These are phyloP conservation scores for Diutina pseudorugosa DNA, from an alignment of 1,139 yeast genomes.

Conservation along the genomic window DNA sequence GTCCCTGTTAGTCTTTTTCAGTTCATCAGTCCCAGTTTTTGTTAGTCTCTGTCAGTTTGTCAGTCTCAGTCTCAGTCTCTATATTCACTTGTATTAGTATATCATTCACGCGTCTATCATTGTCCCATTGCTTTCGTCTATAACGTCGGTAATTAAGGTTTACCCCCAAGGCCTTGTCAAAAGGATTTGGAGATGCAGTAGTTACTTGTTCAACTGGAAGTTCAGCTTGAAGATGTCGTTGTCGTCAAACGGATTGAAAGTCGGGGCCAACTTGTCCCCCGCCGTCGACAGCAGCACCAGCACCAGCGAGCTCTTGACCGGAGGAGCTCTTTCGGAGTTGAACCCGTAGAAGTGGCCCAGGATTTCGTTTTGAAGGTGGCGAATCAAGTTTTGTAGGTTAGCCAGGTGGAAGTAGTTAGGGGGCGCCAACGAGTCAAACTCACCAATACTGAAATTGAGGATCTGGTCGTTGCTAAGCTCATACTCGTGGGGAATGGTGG, in stretches of 20 bases:
- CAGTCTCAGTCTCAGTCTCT: too few species aligned
- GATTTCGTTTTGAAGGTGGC: slow-evolving; percentile 20
- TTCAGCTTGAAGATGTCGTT: background rate
- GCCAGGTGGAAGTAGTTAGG: slow-evolving; percentile 34
- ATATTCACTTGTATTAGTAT: background rate
- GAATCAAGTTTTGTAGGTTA: slow-evolving; percentile 26
- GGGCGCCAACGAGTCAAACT: slow-evolving; percentile 20
- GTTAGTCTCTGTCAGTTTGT: too few species aligned
- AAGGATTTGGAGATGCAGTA: background rate
- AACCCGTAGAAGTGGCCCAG: slow-evolving; percentile 34
- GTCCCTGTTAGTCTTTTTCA: too few species aligned
- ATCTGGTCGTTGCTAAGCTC: slow-evolving; percentile 31
- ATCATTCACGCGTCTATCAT: background rate
- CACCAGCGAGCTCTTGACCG: slow-evolving; percentile 3
- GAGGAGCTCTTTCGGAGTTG: slow-evolving; percentile 9
- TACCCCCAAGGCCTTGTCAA: background rate
- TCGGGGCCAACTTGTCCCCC: slow-evolving; percentile 6
- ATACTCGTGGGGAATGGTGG: slow-evolving; percentile 26
- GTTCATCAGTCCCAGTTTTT: too few species aligned
- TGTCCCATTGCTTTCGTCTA: background rate
- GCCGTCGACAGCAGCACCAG: background rate
- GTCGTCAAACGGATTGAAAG: slow-evolving; percentile 8
- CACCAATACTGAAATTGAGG: slow-evolving; percentile 26
- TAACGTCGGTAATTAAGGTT: background rate
- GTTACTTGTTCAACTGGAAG: slow-evolving; percentile 3